These are phyloP conservation scores for Phialemoniopsis sp. DNA, from an alignment of 2,329 filamentous ascomycete species.

Conservation along the genomic window DNA sequence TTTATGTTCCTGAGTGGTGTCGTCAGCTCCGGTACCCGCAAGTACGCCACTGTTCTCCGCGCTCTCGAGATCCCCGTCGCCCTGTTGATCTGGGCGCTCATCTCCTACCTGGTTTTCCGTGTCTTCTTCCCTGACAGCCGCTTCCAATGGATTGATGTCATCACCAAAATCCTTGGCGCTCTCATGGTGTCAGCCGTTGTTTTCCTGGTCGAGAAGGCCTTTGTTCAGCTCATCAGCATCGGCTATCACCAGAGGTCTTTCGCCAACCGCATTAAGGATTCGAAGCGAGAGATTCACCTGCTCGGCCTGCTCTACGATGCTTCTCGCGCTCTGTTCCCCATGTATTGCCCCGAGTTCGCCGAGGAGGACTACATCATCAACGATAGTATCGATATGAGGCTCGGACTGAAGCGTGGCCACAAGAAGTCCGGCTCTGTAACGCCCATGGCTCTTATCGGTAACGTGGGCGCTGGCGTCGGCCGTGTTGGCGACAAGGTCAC, in stretches of 20 bases:
- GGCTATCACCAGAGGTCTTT: slow-evolving; percentile 84
- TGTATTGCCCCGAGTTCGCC: slow-evolving; percentile 85
- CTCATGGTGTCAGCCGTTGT: slow-evolving; percentile 65
- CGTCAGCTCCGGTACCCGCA: slow-evolving; percentile 64
- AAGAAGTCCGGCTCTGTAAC: slow-evolving; percentile 58
- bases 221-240: slow-evolving; percentile 80
- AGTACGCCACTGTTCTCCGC: slow-evolving; percentile 63
- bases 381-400: slow-evolving; percentile 70
- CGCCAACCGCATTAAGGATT: slow-evolving; percentile 77
- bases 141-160: slow-evolving; percentile 49
- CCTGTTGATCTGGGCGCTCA: slow-evolving; percentile 65
- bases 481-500: slow-evolving; percentile 91
- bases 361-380: slow-evolving; percentile 92
- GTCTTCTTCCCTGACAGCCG: slow-evolving; percentile 39
- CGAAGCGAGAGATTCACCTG: slow-evolving; percentile 80
- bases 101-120: slow-evolving; percentile 58
- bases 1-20: slow-evolving; percentile 70
- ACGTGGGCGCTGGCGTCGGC: slow-evolving; percentile 59
- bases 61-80: slow-evolving; percentile 64
- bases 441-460: slow-evolving; percentile 73
- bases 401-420: slow-evolving; percentile 43
- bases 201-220: slow-evolving; percentile 70
- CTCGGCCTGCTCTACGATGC: slow-evolving; percentile 86
- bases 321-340: slow-evolving; percentile 82
- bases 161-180: slow-evolving; percentile 64